Percentiles rank a stretch among this genome's conserved stretches.
These are phyloP conservation scores for Agaricus bisporus DNA, from an alignment of 768 basidiomycete genomes.

Conservation along the genomic window DNA sequence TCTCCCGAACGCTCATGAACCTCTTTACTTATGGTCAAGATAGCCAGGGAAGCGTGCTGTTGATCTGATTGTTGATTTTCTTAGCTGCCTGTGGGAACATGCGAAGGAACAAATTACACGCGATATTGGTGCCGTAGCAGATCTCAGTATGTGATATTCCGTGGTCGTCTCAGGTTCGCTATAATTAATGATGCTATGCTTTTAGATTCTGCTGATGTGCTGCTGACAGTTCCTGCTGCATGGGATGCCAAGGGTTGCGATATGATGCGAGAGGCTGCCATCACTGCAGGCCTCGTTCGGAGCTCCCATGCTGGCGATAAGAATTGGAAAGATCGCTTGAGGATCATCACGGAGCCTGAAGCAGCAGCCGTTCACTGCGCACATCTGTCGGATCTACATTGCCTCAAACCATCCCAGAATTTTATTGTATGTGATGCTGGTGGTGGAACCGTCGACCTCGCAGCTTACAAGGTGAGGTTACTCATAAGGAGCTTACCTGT, in stretches of 20 bases:
- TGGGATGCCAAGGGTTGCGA: constrained; percentile 86
- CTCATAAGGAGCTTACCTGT: not conserved
- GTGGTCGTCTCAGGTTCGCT: not conserved
- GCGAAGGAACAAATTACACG: constrained; percentile 83
- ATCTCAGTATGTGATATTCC: constrained; percentile 53
- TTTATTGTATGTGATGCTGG: constrained; percentile 93
- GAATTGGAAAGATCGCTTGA: constrained; percentile 74
- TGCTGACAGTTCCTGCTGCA: constrained; percentile 84
- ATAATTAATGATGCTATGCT: constrained; percentile 5
- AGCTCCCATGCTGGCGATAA: constrained; percentile 63
- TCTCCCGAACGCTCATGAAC: not conserved
- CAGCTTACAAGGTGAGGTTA: constrained; percentile 49
- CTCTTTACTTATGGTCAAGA: not conserved
- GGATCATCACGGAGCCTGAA: constrained; percentile 79
- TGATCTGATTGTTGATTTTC: constrained; percentile 80
- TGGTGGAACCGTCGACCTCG: constrained; percentile 66
- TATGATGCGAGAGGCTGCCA: constrained; percentile 82
- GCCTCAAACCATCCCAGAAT: constrained; percentile 72
- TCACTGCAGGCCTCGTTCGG: constrained; percentile 74
- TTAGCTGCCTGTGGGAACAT: constrained; percentile 81
- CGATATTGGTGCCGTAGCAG: constrained; percentile 81
- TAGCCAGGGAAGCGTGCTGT: constrained; percentile 71
- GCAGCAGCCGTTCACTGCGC: constrained; percentile 92
- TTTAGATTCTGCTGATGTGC: constrained; percentile 76
- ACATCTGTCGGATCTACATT: constrained; percentile 73